These are phyloP conservation scores for Parvularia atlantis DNA, from an alignment of 78 protist species.

Conservation along the genomic window DNA sequence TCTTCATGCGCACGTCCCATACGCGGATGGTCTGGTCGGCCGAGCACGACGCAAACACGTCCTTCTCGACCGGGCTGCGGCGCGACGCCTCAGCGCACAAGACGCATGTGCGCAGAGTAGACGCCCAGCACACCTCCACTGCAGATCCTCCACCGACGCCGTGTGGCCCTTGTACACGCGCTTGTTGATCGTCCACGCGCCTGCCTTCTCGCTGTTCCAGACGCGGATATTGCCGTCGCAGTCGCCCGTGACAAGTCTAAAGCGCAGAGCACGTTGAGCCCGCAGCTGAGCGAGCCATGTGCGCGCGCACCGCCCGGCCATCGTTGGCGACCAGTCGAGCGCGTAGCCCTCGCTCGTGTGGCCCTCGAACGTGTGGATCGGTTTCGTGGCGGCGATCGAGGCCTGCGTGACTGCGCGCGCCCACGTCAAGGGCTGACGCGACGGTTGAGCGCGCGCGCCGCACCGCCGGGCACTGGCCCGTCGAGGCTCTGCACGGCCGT, in stretches of 20 bases:
- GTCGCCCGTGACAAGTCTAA: conserved; percentile 69
- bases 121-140: too few relatives aligned
- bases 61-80: conserved; percentile 71
- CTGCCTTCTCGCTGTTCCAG: conserved; percentile 23
- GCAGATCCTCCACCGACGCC: conserved; percentile 79
- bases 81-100: too few relatives aligned
- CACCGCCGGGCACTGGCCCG: conserved; percentile 6
- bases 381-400: not conserved
- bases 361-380: conserved; percentile 6
- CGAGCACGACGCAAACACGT: conserved; percentile 58
- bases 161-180: conserved; percentile 52
- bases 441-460: not conserved
- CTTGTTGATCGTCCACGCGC: conserved; percentile 42
- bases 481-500: conserved; percentile 38
- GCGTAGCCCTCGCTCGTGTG: conserved; percentile 83
- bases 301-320: conserved; percentile 28
- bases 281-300: not conserved
- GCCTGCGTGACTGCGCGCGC: conserved; percentile 14
- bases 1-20: conserved; percentile 59
- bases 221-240: conserved; percentile 38
- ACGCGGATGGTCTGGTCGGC: conserved; percentile 47
- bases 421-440: too few relatives aligned
- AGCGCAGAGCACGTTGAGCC: too few relatives aligned
- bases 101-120: too few relatives aligned
- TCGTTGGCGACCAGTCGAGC: conserved; percentile 66